A percentile compares a stretch with the other conserved stretches of the same genome.
These are phyloP conservation scores for Candida lessepsii DNA, from an alignment of 805 yeast species.

Conservation along the genomic window DNA sequence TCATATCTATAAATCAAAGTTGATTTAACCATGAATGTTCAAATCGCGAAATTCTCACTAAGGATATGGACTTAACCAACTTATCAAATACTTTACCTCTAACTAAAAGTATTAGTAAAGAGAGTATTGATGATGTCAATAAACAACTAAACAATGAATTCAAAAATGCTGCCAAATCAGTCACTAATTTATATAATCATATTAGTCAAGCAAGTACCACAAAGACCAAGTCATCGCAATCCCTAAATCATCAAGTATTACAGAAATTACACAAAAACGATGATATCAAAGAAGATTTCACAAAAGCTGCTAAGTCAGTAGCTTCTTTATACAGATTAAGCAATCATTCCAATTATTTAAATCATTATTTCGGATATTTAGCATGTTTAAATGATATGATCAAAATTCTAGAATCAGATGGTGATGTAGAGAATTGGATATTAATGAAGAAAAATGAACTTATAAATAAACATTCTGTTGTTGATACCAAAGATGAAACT, in stretches of 20 bases:
- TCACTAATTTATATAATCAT: slow-evolving; percentile 48
- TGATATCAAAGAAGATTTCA: slow-evolving; percentile 27
- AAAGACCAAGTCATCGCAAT: slow-evolving; percentile 8
- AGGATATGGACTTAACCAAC: slow-evolving; percentile 60
- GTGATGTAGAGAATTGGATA: slow-evolving; percentile 55
- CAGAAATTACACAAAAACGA: background rate
- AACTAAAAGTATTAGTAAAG: slow-evolving; percentile 47
- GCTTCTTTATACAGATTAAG: slow-evolving; percentile 59
- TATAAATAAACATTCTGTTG: slow-evolving; percentile 8
- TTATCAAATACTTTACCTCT: slow-evolving; percentile 56
- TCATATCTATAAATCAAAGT: slow-evolving; percentile 66
- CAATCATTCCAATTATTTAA: slow-evolving; percentile 47
- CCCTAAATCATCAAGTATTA: background rate
- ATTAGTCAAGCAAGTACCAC: background rate
- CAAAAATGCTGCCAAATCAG: slow-evolving; percentile 69
- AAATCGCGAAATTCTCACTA: background rate
- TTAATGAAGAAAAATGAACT: slow-evolving; percentile 46
- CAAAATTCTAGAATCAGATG: slow-evolving; percentile 35
- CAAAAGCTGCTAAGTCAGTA: slow-evolving; percentile 42
- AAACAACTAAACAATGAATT: slow-evolving; percentile 60
- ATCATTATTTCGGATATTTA: slow-evolving; percentile 57
- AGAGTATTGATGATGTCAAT: slow-evolving; percentile 47
- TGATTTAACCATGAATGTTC: slow-evolving; percentile 56
- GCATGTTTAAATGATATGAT: slow-evolving; percentile 60
- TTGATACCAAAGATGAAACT: no score